Percentiles rank a stretch among this genome's conserved stretches.
These are phyloP conservation scores for Glebionis coronaria DNA, from an alignment of 129 eudicot species.

Conservation along the genomic window DNA sequence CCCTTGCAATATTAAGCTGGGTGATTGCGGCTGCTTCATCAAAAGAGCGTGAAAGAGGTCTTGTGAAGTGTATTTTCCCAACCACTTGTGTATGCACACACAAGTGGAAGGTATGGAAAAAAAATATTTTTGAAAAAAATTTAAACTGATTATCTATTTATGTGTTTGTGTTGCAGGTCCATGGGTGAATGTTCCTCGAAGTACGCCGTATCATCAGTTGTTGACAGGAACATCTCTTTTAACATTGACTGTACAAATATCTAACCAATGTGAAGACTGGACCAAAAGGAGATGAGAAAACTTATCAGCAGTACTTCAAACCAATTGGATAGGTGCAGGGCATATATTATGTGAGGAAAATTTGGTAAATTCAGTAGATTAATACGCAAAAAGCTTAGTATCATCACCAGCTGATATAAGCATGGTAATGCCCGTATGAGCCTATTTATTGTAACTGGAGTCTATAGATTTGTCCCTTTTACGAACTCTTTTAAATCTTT, in stretches of 20 bases:
- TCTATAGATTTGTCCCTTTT: constrained; percentile 58
- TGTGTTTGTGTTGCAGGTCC: too few relatives aligned
- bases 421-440: constrained; percentile 90
- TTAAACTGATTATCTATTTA: too few relatives aligned
- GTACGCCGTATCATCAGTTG: too few relatives aligned
- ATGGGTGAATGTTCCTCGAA: too few relatives aligned
- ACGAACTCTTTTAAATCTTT: constrained; percentile 56
- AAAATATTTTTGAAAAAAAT: too few relatives aligned
- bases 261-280: constrained; percentile 61
- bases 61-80: too few relatives aligned
- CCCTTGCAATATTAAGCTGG: too few relatives aligned
- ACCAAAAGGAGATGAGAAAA: constrained; percentile 67
- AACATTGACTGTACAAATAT: constrained; percentile 45
- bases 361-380: constrained; percentile 75
- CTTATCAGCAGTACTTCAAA: constrained; percentile 40
- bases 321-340: constrained; percentile 80
- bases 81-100: too few relatives aligned
- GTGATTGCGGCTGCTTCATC: too few relatives aligned
- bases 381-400: constrained; percentile 87
- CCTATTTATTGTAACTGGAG: constrained; percentile 89
- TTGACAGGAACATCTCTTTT: constrained; percentile 39
- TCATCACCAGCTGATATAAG: constrained; percentile 98
- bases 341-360: constrained; percentile 84
- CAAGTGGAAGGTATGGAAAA: too few relatives aligned
- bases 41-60: too few relatives aligned